Conservation (phyloP, 1,284 basidiomycete species). For the Moesziomyces sp. region DNA sequence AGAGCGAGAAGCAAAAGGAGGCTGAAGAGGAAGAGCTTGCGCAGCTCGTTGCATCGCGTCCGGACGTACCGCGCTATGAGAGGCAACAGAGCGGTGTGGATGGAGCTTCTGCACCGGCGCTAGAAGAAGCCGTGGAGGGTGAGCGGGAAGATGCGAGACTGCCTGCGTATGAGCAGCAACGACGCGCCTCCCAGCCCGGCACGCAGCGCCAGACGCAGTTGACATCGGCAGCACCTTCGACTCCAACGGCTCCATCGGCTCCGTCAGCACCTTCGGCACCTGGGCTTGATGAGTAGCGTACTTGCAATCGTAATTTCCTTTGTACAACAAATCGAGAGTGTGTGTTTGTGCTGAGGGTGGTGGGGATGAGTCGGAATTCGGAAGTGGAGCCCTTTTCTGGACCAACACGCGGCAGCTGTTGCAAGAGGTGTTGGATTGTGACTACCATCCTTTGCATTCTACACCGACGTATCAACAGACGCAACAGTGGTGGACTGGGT, state of each 20-base stretch:
- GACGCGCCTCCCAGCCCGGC: background rate
- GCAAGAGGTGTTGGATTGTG: too few species aligned
- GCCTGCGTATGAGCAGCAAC: slow-evolving; percentile 17
- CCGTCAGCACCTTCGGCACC: slow-evolving; percentile 16
- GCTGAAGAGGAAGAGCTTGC: slow-evolving; percentile 42
- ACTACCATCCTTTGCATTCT: too few species aligned
- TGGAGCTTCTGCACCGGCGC: slow-evolving; percentile 15
- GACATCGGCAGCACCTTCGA: background rate
- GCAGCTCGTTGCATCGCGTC: slow-evolving; percentile 27
- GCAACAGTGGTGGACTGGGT: too few species aligned
- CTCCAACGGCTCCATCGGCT: background rate
- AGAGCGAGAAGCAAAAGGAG: slow-evolving; percentile 41
- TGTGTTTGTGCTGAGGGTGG: background rate
- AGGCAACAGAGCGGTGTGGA: background rate
- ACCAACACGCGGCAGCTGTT: too few species aligned
- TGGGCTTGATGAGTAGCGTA: slow-evolving; percentile 4
- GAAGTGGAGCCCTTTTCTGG: too few species aligned
- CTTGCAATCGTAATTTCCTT: background rate
- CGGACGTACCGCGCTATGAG: slow-evolving; percentile 40
- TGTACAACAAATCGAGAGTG: slow-evolving; percentile 13
- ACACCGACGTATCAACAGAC: too few species aligned
- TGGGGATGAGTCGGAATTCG: too few species aligned
- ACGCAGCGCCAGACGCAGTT: too few species aligned
- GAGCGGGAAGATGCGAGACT: slow-evolving; percentile 3
- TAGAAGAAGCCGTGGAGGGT: slow-evolving; percentile 6